phyloP scores from a whole-genome alignment of 2,329 filamentous ascomycete species.

The Cercospora sp. region DNA sequence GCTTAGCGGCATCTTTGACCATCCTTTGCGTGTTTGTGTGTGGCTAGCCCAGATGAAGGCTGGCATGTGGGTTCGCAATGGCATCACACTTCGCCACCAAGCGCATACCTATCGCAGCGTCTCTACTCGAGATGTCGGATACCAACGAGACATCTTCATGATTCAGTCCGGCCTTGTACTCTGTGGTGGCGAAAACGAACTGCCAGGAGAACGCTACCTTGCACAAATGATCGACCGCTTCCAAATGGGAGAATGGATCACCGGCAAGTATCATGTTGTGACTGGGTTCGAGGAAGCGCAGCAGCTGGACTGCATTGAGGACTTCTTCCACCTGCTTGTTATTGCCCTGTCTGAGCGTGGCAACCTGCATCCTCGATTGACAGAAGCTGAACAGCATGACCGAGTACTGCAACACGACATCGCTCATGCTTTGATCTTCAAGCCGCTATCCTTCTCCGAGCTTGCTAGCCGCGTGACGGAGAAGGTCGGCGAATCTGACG shows the following conservation, averaged over 20 bases:
- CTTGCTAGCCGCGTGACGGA: constrained; percentile 83
- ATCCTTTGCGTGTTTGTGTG: constrained; percentile 85
- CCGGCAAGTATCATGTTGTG: constrained; percentile 73
- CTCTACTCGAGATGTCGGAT: constrained; percentile 83
- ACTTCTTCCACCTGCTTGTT: constrained; percentile 91
- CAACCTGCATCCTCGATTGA: constrained; percentile 68
- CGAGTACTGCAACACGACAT: constrained; percentile 83
- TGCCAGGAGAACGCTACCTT: constrained; percentile 58
- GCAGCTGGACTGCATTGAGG: constrained; percentile 89
- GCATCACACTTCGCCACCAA: constrained; percentile 91
- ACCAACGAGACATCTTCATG: constrained; percentile 92
- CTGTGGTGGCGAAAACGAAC: constrained; percentile 69
- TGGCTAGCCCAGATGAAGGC: constrained; percentile 99
- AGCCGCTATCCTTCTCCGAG: constrained; percentile 91
- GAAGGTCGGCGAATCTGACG: constrained; percentile 82
- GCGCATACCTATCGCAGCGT: constrained; percentile 91
- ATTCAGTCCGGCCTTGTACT: constrained; percentile 87
- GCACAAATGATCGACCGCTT: constrained; percentile 91
- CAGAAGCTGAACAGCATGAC: constrained; percentile 63
- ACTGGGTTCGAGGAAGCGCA: constrained; percentile 81
- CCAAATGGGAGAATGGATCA: constrained; percentile 83
- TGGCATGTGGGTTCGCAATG: constrained; percentile 97
- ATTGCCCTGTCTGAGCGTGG: constrained; percentile 86
- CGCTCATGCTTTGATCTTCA: constrained; percentile 92
- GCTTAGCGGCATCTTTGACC: constrained; percentile 69